phyloP scores from a whole-genome alignment of 768 basidiomycete genomes.

The Tephrocybe rancida region DNA sequence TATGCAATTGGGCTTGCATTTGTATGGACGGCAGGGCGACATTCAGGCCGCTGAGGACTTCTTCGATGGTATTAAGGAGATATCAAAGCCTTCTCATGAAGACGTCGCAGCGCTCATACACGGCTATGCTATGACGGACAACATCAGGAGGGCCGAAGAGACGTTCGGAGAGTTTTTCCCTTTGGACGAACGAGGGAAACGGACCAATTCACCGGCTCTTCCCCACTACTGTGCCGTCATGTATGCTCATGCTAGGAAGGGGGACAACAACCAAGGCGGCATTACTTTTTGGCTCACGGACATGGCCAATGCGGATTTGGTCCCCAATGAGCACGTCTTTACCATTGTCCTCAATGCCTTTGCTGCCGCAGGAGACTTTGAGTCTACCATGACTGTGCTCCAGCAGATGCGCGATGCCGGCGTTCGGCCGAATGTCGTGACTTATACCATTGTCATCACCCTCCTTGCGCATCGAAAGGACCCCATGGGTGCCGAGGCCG shows the following conservation, averaged over 20 bases:
- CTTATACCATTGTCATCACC: constrained; percentile 72
- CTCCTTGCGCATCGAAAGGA: constrained; percentile 66
- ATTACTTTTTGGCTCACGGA: constrained; percentile 57
- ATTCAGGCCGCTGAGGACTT: constrained; percentile 41
- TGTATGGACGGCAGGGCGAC: constrained; percentile 58
- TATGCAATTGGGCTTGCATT: constrained; percentile 48
- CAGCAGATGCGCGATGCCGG: constrained; percentile 61
- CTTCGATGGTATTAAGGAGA: constrained; percentile 37
- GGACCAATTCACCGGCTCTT: constrained; percentile 40
- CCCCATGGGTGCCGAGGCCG: constrained; percentile 60
- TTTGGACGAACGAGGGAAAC: constrained; percentile 24
- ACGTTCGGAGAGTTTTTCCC: constrained; percentile 64
- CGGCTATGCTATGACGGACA: constrained; percentile 51
- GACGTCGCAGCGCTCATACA: constrained; percentile 55
- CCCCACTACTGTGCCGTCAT: constrained; percentile 61
- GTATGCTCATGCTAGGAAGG: constrained; percentile 49
- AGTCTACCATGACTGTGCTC: constrained; percentile 50
- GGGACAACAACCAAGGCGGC: constrained; percentile 40
- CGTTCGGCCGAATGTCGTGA: constrained; percentile 45
- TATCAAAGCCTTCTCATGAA: constrained; percentile 22
- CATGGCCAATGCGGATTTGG: constrained; percentile 49
- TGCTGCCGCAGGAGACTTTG: constrained; percentile 55
- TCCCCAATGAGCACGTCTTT: constrained; percentile 59
- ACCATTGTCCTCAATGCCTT: constrained; percentile 63
- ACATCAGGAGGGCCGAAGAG: constrained; percentile 38